Base-by-base conservation (phyloP, 129 eudicot genomes). In the Escallonia rubra region DNA sequence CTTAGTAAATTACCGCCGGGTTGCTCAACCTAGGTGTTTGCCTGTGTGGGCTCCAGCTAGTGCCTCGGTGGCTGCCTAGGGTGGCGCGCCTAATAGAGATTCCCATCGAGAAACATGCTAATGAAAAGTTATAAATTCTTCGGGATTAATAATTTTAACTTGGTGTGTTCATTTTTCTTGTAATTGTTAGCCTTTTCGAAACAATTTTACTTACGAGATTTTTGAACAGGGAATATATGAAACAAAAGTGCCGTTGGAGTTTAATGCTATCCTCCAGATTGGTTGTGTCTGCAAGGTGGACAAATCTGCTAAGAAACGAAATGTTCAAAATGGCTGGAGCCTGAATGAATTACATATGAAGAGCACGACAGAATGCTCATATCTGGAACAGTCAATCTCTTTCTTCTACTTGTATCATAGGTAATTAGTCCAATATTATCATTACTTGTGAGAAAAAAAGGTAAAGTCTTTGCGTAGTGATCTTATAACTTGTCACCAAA, bases 241-340 rank as follows among this genome's bases (percentile, higher is more conserved):
- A 85, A 85, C 97, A 50, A 87, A 85, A 76, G 78, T 90, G 61
- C 96, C 87, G 15, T 66, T 74, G 53, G 96, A 87, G 66, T 85
- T 94, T 49, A 85, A 71, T 87, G 90, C 87, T 15, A 75, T 94
- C 59, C 85, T 83, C 34, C 99, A 89, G 85, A 76, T 94, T 55
- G 99, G 99, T 9, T 94, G 99, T 81, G 99, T 90, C 62, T 94
- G 99, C 76, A 94, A 90, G 83, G 97, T 90, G 40, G 95, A 94
- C 74, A 87, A 82, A 79, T 56, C 90, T 15, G 94, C 96, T 11
- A 87, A 74, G 63, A 94, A 89, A 78, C 79, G 94, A 45, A 87
- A 76, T 76, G 72, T 79, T 34, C 86, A 89, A 60, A 87, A 85
- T 57, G 97, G 87, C 44, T 94, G 99, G 99, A 79, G 66, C 62